phyloP scores from a whole-genome alignment of 164 flowering plant genomes.

The Stephania cephalantha region DNA sequence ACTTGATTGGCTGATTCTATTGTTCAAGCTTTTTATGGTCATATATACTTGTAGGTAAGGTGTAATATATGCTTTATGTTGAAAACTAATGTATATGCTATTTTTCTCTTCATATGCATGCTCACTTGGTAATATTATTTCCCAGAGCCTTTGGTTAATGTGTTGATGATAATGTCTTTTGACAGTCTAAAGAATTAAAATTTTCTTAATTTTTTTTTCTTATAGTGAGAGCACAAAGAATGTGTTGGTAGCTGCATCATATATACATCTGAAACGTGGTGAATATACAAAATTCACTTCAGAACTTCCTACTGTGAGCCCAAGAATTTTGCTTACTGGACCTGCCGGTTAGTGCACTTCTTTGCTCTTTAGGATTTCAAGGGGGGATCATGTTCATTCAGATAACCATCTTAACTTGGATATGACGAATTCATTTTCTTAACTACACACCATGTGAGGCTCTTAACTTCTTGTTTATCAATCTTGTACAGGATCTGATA shows the following conservation, averaged over 20 bases:
- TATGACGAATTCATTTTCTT: neutral
- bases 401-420: neutral
- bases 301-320: constrained; percentile 72
- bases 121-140: too few relatives aligned
- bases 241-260: constrained; percentile 66
- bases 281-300: constrained; percentile 66
- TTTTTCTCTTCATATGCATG: too few relatives aligned
- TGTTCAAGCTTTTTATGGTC: too few relatives aligned
- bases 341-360: constrained; percentile 52
- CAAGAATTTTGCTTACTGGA: constrained; percentile 81
- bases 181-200: neutral
- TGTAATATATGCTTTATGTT: too few relatives aligned
- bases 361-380: neutral
- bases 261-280: constrained; percentile 68
- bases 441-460: neutral
- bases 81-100: too few relatives aligned
- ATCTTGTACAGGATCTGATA: constrained; percentile 64
- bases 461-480: constrained; percentile 5
- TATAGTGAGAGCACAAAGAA: constrained; percentile 81
- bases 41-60: too few relatives aligned
- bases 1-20: too few relatives aligned
- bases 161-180: neutral
- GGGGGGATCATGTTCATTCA: neutral
- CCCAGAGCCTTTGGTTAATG: neutral
- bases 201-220: neutral